Evolutionary conservation across 2,329 filamentous ascomycete species (phyloP), one percentile per base, ranked within the genome.

Genomic region (Seiridium cupressi): DNA sequence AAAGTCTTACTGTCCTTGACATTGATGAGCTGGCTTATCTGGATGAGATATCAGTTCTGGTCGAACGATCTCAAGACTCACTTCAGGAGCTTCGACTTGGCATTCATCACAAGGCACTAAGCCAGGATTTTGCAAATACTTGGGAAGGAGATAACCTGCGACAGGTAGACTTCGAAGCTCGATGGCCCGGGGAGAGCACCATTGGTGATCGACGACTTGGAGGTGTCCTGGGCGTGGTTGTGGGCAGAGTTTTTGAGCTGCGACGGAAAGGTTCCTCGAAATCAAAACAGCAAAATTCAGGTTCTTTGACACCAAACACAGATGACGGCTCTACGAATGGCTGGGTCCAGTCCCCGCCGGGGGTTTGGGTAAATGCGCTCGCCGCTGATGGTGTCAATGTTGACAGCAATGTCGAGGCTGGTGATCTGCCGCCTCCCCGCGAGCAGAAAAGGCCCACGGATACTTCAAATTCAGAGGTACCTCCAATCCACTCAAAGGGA

Each of bases 21-120:
- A 90, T 95, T 61, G 92, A 95, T 68, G 90, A 94, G 70, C 75
- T 92, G n/a, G 84, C 88, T 35, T 95, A 95, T 71, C 76, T 94
- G 44, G 91, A 94, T 69, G 92, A 95, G 74, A 89, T 95, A 84
- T 89, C 89, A 58, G 80, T 91, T 47, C 80, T 95, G 10, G 86
- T 95, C 62, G 88, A 89, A 62, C 84, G 87, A 32, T 94, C 91
- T 10, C 80, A 85, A 61, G 79, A 82, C 62, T 81, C 81, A 47
- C 76, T 95, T 13, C 82, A 84, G 36, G 91, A 94, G 72, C 79
- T 96, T 40, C 83, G 90, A 48, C 82, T 95, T 4, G 90, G 92
- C 5, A 86, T 95, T 59, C 86, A 90, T 4, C 70, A 77, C 40
- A 79, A 76, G 59, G 79, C 77, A 32, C 64, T 69, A 1, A 66